Base-by-base conservation (phyloP, 306 rosid genomes). In the Alnus rubra region DNA sequence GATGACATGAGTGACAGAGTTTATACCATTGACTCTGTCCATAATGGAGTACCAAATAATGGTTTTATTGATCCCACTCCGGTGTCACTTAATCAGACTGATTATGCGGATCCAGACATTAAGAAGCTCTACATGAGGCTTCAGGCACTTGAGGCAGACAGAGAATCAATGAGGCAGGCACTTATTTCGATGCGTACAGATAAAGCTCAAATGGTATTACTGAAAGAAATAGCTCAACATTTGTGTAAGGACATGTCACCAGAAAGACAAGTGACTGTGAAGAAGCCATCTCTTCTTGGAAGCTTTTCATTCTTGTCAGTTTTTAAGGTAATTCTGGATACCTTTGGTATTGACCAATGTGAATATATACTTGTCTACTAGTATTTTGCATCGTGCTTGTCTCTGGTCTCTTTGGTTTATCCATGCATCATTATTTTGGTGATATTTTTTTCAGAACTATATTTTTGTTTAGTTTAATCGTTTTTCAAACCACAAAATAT, bases 101-200 rank as follows among this genome's bases (percentile, higher is more conserved):
- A 90, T 71, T 75, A 80, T 50, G 90, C 74, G 39, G 99, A 93
- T 85, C 97, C 98, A 3, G 90, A 93, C 42, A 75, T 96, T 73
- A 90, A 87, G 86, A 96, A 93, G 88, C 98, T 96, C 74, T 91
- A 89, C 81, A 77, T 80, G 91, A 93, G 99, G 88, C 98, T 96
- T 86, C 98, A 96, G 81, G 97, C 96, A 76, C 97, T 96, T 71
- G 99, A 96, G 84, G 98, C 98, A 18, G 99, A 96, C 87, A 88
- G 98, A 86, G 99, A 96, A 84, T 96, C 99, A 76, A 93, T 96
- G 99, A 96, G 91, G 91, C 98, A 91, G 87, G 82, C 98, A 77
- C 78, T 96, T 76, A 81, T 93, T 82, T 90, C 97, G 7, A 96
- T 93, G 94, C 82, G 97, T 71, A 90, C 99, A 2, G 99, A 96